phyloP scores from a whole-genome alignment of 495 filamentous ascomycete genomes.

The Thermochaetoides thermophila region DNA sequence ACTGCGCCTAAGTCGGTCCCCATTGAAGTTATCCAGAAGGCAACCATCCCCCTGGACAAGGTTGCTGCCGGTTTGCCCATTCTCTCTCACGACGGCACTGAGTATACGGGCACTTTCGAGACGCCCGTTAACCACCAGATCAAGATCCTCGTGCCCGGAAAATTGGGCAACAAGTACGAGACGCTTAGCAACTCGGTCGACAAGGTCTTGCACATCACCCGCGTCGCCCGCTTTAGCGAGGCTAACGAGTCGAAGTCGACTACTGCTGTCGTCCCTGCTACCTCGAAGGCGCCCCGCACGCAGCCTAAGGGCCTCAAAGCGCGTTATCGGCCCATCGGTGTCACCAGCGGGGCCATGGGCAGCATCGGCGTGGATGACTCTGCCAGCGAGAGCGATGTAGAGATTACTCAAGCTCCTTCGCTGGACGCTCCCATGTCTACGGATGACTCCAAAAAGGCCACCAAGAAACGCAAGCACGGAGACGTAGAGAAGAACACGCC shows the following conservation, averaged over 20 bases:
- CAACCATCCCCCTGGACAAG: constrained; percentile 27
- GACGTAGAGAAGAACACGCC: constrained; percentile 24
- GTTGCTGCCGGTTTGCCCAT: constrained; percentile 21
- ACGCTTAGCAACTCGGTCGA: constrained; percentile 22
- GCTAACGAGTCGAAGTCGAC: constrained; percentile 11
- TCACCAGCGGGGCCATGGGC: constrained; percentile 9
- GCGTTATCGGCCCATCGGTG: constrained; percentile 30
- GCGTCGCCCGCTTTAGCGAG: constrained; percentile 25
- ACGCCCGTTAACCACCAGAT: constrained; percentile 23
- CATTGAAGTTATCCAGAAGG: constrained; percentile 32
- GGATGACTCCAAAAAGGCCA: constrained; percentile 6
- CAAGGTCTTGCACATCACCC: constrained; percentile 28
- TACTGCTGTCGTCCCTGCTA: constrained; percentile 11
- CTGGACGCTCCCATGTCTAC: constrained; percentile 1
- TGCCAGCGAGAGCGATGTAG: constrained; percentile 18
- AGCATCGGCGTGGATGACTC: constrained; percentile 12
- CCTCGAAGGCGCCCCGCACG: constrained; percentile 20
- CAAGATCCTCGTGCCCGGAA: constrained; percentile 28
- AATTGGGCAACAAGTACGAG: constrained; percentile 26
- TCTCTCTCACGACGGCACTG: constrained; percentile 25
- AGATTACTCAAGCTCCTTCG: constrained; percentile 15
- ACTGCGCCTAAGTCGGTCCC: constrained; percentile 33
- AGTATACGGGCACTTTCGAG: constrained; percentile 25
- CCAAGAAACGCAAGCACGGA: constrained; percentile 33
- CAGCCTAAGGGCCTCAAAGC: constrained; percentile 31